These are phyloP conservation scores for Boletus bicolor DNA, from an alignment of 768 basidiomycete species.

Conservation along the genomic window DNA sequence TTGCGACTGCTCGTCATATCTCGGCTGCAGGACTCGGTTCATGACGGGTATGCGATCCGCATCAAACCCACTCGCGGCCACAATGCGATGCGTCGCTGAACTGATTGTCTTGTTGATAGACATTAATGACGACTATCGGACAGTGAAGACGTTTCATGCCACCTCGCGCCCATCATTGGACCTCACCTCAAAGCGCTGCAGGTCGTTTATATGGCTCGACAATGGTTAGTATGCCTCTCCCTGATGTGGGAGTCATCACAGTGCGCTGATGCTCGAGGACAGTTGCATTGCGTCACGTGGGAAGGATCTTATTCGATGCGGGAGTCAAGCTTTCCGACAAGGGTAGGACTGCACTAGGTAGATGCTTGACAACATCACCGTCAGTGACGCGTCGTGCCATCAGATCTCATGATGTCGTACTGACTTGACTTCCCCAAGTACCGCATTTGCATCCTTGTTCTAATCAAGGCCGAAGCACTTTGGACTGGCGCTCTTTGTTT, in stretches of 20 bases:
- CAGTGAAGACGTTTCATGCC: slow-evolving; percentile 78
- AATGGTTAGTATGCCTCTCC: slow-evolving; percentile 39
- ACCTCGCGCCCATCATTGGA: slow-evolving; percentile 67
- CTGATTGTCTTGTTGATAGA: slow-evolving; percentile 40
- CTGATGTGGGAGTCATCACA: not conserved
- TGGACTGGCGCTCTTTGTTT: too few relatives aligned
- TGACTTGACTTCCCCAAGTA: too few relatives aligned
- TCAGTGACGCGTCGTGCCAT: too few relatives aligned
- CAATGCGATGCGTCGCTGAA: not conserved
- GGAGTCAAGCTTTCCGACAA: slow-evolving; percentile 63
- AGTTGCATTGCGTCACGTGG: slow-evolving; percentile 57
- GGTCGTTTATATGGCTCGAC: slow-evolving; percentile 67
- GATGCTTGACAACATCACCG: slow-evolving; percentile 53
- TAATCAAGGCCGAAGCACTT: too few relatives aligned
- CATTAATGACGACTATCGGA: slow-evolving; percentile 61
- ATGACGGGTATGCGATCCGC: too few relatives aligned
- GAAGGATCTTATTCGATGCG: slow-evolving; percentile 75
- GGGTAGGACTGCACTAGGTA: slow-evolving; percentile 52
- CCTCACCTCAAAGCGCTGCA: slow-evolving; percentile 47
- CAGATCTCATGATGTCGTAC: too few relatives aligned
- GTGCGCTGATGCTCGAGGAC: slow-evolving; percentile 1
- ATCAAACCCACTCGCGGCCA: too few relatives aligned
- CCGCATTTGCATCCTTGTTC: too few relatives aligned
- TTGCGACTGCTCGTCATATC: too few relatives aligned
- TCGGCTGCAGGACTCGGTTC: too few relatives aligned